Base-by-base conservation (phyloP, 2,329 filamentous ascomycete species). In the Septoria linicola region DNA sequence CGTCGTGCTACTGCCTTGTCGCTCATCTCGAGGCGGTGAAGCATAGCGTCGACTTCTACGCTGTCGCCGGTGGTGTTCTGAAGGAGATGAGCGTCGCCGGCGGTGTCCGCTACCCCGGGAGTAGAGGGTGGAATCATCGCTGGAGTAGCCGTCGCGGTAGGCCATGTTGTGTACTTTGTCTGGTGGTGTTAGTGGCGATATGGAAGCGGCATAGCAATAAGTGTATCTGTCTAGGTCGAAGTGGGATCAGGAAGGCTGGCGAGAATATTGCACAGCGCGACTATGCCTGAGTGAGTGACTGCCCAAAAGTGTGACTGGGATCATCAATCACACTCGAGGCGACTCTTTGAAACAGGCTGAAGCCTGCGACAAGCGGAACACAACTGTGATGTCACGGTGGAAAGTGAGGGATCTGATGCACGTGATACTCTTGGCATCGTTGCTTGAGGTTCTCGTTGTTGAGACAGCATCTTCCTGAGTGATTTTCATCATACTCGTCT, bases 41-140 rank as follows among this genome's bases (percentile, higher is more conserved):
- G 48, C 25, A 27, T 51, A 40, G 35, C 51, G 46, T n/a, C 51
- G 36, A 13, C 25, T 40, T 5, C 41, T 25, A 4, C 27, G 35
- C n/a, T 41, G 45, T 25, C 51, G 45, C 14, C 27, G 16, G 17
- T 20, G 25, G 20, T 37, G 41, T 21, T 48, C 42, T 8, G 51
- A 36, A 11, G 51, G 41, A 3, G 40, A 54, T 14, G 25, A 47
- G 42, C 47, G 36, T n/a, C 45, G 45, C 13, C 46, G 35, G 14
- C 45, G 51, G 7, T 42, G 27, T 46, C 46, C 36, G 46, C 35
- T 43, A 30, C 42, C 40, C 19, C 46, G 45, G 8, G 25, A 41
- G 20, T 48, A 54, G 17, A 44, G 45, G 4, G 34, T 50, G 4
- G 51, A 54, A 23, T 44, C 51, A 21, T 54, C 51, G 46, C 51